These are phyloP conservation scores for Auriscalpium orientale DNA, from an alignment of 768 basidiomycete species.

Conservation along the genomic window DNA sequence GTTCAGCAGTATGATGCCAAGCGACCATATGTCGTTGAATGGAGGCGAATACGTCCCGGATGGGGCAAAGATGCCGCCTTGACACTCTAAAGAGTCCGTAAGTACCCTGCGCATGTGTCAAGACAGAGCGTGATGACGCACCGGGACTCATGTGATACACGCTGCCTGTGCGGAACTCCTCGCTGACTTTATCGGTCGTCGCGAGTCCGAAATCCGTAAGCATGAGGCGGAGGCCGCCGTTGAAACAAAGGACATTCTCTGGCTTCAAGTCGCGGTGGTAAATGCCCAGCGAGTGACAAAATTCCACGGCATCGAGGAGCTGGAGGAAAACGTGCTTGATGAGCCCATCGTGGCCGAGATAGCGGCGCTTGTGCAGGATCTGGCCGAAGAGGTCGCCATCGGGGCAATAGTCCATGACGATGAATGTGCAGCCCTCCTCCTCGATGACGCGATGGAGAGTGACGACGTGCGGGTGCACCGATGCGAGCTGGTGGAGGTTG, in stretches of 20 bases:
- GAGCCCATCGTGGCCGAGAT: slow-evolving; percentile 75
- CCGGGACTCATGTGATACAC: slow-evolving; percentile 99
- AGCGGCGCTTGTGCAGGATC: slow-evolving; percentile 70
- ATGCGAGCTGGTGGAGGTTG: slow-evolving; percentile 65
- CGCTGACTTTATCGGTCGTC: slow-evolving; percentile 76
- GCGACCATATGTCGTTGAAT: slow-evolving; percentile 92
- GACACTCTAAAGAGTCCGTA: slow-evolving; percentile 61
- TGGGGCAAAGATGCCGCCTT: slow-evolving; percentile 61
- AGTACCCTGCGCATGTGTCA: slow-evolving; percentile 7
- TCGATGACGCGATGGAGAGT: slow-evolving; percentile 86
- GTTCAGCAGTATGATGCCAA: slow-evolving; percentile 95
- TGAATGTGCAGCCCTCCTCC: slow-evolving; percentile 73
- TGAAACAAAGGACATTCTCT: slow-evolving; percentile 87
- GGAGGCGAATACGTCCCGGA: slow-evolving; percentile 74
- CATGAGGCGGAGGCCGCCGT: slow-evolving; percentile 66
- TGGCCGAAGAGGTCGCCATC: slow-evolving; percentile 91
- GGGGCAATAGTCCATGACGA: slow-evolving; percentile 89
- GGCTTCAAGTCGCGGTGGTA: slow-evolving; percentile 98
- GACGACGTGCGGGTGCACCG: slow-evolving; percentile 74
- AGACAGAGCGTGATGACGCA: slow-evolving; percentile 26
- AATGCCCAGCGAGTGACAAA: slow-evolving; percentile 86
- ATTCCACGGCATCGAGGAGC: slow-evolving; percentile 86
- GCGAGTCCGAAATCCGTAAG: slow-evolving; percentile 96
- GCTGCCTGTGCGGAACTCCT: slow-evolving; percentile 92
- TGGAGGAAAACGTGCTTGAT: slow-evolving; percentile 91